These are phyloP conservation scores for Hypoxylon crocopeplum DNA, from an alignment of 495 filamentous ascomycete species.

Conservation along the genomic window DNA sequence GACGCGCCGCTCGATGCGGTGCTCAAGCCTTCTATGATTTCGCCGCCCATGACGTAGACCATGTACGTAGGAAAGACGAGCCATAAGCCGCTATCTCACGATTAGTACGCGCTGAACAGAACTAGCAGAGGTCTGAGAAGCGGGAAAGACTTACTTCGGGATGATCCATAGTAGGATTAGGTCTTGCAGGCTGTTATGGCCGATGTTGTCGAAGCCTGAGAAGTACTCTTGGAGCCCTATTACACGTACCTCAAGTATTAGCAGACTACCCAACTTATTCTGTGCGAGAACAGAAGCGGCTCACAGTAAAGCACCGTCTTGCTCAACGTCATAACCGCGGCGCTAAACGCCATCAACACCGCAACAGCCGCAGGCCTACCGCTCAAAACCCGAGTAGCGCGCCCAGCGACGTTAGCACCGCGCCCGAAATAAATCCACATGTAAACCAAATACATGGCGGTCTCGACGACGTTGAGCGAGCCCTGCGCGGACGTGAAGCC, in stretches of 20 bases:
- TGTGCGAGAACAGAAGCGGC: no score
- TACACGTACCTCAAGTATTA: constrained; percentile 14
- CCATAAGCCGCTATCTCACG: constrained; percentile 71
- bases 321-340: constrained; percentile 80
- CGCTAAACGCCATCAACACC: constrained; percentile 69
- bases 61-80: constrained; percentile 75
- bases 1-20: constrained; percentile 18
- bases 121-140: background rate
- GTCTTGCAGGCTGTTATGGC: constrained; percentile 68
- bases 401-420: constrained; percentile 43
- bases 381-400: constrained; percentile 51
- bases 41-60: constrained; percentile 69
- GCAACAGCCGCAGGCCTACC: constrained; percentile 68
- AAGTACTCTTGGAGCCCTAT: constrained; percentile 79
- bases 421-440: constrained; percentile 63
- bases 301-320: constrained; percentile 90
- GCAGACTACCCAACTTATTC: no score
- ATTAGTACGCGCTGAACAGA: constrained; percentile 4
- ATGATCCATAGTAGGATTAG: constrained; percentile 77
- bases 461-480: constrained; percentile 76
- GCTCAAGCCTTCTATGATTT: constrained; percentile 71
- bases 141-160: constrained; percentile 69
- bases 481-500: constrained; percentile 85
- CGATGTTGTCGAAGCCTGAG: constrained; percentile 79
- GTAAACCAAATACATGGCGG: constrained; percentile 72